Evolutionary conservation across 2,329 filamentous ascomycete genomes (phyloP), one percentile per base, ranked within the genome.

Genomic region (Colletotrichum sp.): DNA sequence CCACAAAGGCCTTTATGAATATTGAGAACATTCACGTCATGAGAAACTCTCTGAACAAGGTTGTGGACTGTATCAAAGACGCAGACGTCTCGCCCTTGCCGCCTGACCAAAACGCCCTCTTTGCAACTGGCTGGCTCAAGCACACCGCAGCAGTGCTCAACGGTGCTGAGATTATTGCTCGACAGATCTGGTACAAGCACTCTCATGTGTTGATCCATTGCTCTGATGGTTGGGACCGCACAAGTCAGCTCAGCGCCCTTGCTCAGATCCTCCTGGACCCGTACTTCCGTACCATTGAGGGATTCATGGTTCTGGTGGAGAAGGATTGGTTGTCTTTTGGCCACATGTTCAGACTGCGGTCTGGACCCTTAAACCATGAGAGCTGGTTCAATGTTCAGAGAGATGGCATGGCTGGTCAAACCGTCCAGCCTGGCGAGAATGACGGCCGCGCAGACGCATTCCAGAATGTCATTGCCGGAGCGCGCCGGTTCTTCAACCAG

Each of bases 21-120:
- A 99, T 99, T 81, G 96, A 98, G 84, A 99, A 99, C 83, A 99
- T 99, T 76, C 97, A 99, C 82, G 96, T 98, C 77, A 99, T 99
- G 97, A 92, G 97, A 73, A 94, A 94, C 77, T 99, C 96, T 3
- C 88, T 99, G 39, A 93, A 94, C 80, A 96, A 94, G 79, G 94
- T 99, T 24, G 89, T 98, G 69, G 96, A 98, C 78, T 94, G 95
- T 5, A 88, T 99, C 81, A 98, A 98, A 82, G 96, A 99, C 80
- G 95, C 96, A 3, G 97, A 99, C 83, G 90, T 98, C 32, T 95
- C 95, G 1, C 92, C 94, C 2, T 86, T 98, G 36, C 92, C 95
- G 1, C 96, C 96, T 1, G 98, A 94, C 83, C 91, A 92, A 80
- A 95, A 98, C 44, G 87, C 94, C 5, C 90, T 99, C 32, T 90